Evolutionary conservation across 345 rosid species (phyloP), one percentile per base, ranked within the genome.

Genomic region (Syzygium grande): DNA sequence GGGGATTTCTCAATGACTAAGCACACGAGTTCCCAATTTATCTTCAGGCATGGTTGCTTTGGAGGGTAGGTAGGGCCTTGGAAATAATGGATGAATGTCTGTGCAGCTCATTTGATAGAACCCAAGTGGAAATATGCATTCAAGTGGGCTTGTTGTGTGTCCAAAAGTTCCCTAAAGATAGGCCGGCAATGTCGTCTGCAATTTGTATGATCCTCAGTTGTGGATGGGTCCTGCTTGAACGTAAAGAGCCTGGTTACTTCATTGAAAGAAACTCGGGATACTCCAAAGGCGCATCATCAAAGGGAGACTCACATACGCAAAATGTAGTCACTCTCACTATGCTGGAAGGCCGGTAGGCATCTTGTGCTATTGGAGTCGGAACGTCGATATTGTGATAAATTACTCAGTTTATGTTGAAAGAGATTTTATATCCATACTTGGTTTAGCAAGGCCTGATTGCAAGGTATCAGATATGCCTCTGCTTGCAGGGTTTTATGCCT

Each of bases 401-500:
- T 9, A 58, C n/a, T 58, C 10, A 11, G 63, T 56, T 56, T 56
- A 12, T 23, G 61, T 56, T 9, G 5, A 56, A 4, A 23, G 21
- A 56, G n/a, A 17, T 9, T 22, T 22, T 56, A n/a, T 56, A 56
- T 56, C 61, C n/a, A 22, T 23, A 56, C 27, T 23, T 56, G n/a
- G 27, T 56, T 22, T 56, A 56, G 61, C 27, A 3, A 9, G 61
- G 61, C 13, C 23, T 3, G 25, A 9, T 9, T 56, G 61, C 61
- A 53, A 53, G 21, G 56, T 53, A 19, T 7, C 56, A 53, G 7
- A 53, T 21, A 52, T 59, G 89, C 87, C 52, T 84, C n/a, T 93
- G 95, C 80, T 55, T 89, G 59, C 49, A 87, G 14, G 93, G 95
- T 7, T 93, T 87, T 88, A 46, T 93, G 93, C 94, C 34, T 6